Evolutionary conservation across 768 basidiomycete species (phyloP).

Genomic region (Obba rivulosa): DNA sequence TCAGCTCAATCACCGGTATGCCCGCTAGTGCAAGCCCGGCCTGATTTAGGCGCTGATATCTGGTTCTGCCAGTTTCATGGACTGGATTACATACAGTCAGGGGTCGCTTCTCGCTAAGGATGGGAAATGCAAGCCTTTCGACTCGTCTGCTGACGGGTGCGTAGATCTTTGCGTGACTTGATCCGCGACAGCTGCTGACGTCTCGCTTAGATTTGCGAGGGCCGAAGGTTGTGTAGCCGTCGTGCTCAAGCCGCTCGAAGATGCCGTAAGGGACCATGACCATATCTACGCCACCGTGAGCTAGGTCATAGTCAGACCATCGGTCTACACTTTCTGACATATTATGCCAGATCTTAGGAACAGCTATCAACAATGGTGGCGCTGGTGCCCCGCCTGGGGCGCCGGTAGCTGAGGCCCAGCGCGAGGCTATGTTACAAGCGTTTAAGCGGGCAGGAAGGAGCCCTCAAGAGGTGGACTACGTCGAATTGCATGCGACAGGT

Average conservation of each 20-base stretch:
- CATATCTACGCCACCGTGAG: slow-evolving; percentile 36
- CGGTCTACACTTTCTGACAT: background rate
- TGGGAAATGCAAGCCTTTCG: slow-evolving; percentile 41
- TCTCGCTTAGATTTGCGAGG: slow-evolving; percentile 29
- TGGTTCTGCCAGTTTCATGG: slow-evolving; percentile 23
- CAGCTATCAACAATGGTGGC: slow-evolving; percentile 34
- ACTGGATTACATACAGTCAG: slow-evolving; percentile 34
- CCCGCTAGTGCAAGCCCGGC: background rate
- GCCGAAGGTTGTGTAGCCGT: slow-evolving; percentile 35
- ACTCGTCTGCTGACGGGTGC: slow-evolving; percentile 39
- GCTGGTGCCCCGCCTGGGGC: slow-evolving; percentile 30
- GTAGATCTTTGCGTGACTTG: background rate
- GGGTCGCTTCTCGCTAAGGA: slow-evolving; percentile 33
- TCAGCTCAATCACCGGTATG: slow-evolving; percentile 37
- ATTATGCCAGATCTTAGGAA: slow-evolving; percentile 32
- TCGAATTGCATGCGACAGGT: slow-evolving; percentile 50
- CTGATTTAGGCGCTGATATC: background rate
- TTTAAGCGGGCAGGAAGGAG: slow-evolving; percentile 25
- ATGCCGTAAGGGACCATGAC: slow-evolving; percentile 35
- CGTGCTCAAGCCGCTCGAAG: slow-evolving; percentile 35
- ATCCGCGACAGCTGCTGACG: background rate
- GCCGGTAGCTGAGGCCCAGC: slow-evolving; percentile 33
- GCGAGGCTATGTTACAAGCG: slow-evolving; percentile 34
- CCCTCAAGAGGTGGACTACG: slow-evolving; percentile 39
- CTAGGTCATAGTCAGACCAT: too few relatives aligned